Percentiles rank a stretch among this genome's conserved stretches.
phyloP scores from a whole-genome alignment of 2,329 filamentous ascomycete genomes.

The Ilyonectria destructans region DNA sequence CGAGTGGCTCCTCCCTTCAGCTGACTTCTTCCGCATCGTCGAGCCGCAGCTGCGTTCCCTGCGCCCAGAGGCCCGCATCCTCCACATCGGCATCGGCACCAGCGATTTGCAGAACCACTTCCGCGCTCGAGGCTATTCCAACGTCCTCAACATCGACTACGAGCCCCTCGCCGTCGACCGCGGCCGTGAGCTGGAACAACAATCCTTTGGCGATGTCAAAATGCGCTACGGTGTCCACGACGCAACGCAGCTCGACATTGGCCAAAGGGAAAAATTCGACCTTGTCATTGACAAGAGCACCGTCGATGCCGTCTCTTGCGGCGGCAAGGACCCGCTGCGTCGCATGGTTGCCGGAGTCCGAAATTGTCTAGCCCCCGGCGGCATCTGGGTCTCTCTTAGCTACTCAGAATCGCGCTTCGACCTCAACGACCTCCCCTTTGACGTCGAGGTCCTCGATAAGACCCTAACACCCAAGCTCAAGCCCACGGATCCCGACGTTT shows the following conservation, averaged over 20 bases:
- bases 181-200: constrained; percentile 58
- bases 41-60: constrained; percentile 56
- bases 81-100: constrained; percentile 66
- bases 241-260: constrained; percentile 57
- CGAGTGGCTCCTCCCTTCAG: constrained; percentile 65
- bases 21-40: constrained; percentile 59
- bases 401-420: constrained; percentile 63
- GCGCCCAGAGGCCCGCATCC: constrained; percentile 52
- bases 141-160: constrained; percentile 67
- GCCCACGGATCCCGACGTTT: constrained; percentile 64
- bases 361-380: constrained; percentile 54
- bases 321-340: constrained; percentile 56
- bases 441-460: constrained; percentile 60
- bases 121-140: constrained; percentile 58
- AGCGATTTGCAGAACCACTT: constrained; percentile 66
- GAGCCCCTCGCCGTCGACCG: constrained; percentile 64
- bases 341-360: constrained; percentile 59
- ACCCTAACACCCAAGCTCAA: constrained; percentile 60
- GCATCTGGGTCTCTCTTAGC: constrained; percentile 65
- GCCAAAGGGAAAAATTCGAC: constrained; percentile 52
- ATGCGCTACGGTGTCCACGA: constrained; percentile 64
- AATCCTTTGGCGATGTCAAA: constrained; percentile 61
- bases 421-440: constrained; percentile 57
- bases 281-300: constrained; percentile 68
- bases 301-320: constrained; percentile 65